Base-by-base conservation (phyloP, 2,329 filamentous ascomycete species). In the Chrysoporthe puriensis region DNA sequence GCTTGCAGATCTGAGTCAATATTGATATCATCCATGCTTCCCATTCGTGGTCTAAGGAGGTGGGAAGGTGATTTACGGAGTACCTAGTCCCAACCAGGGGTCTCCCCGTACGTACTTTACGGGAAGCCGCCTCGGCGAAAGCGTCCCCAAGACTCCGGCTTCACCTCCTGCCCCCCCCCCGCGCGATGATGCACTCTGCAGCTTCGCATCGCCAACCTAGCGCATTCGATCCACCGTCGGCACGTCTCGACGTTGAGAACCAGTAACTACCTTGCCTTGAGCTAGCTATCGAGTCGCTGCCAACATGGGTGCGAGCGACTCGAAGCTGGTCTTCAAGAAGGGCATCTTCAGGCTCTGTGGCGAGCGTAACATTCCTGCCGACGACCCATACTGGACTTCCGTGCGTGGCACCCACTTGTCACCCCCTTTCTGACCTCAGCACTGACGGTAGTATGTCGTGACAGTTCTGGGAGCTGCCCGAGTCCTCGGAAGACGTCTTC, bases 271-370 rank as follows among this genome's bases (percentile, higher is more conserved):
- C 54, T n/a, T 18, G 43, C 59, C 43, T 34, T 46, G 57, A 66
- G 69, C 66, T 64, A 69, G 69, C 67, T 62, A 62, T 61, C 69
- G 68, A 73, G 68, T 69, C 68, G 64, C 66, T 67, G 72, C 69
- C 72, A 79, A 72, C 66, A 99, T 99, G 96, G 96, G 96, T 80
- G 95, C 95, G 77, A 97, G 95, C 81, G 95, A 98, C 83, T 98
- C 95, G 76, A 98, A 98, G 86, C 90, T 98, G 77, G 93, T 95
- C 77, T 98, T 99, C 87, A 98, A 97, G 82, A 93, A 97, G 82
- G 95, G 94, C 81, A 97, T 98, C 83, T 97, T 98, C 84, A 90
- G 92, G 77, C 88, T 99, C 69, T 96, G 94, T n/a, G 94, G 97
- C 79, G 91, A 97, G 78, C 89, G 90, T 72, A 86, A 92, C 77